These are phyloP conservation scores for Elongisporangium prolatum DNA, from an alignment of 352 stramenopile genomes.

Conservation along the genomic window DNA sequence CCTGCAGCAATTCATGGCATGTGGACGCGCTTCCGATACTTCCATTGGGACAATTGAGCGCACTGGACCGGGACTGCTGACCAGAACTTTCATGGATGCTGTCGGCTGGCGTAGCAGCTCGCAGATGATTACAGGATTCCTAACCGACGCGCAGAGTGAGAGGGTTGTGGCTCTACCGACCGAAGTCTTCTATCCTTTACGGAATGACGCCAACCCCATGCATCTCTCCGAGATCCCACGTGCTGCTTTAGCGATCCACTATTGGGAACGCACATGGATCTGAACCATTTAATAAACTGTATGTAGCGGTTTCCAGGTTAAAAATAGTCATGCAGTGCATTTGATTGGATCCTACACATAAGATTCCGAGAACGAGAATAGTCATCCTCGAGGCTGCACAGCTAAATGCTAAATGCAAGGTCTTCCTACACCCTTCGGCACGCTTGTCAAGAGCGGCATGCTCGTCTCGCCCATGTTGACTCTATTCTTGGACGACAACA, in stretches of 20 bases:
- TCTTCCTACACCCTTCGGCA: too few relatives aligned
- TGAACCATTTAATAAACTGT: too few relatives aligned
- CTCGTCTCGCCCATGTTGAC: too few relatives aligned
- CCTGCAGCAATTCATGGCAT: background rate
- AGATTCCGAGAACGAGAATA: too few relatives aligned
- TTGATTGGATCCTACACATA: too few relatives aligned
- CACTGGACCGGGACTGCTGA: constrained; percentile 50
- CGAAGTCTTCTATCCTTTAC: constrained; percentile 33
- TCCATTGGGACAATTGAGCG: constrained; percentile 41
- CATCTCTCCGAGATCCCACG: constrained; percentile 1
- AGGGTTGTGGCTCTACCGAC: constrained; percentile 25
- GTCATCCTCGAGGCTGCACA: too few relatives aligned
- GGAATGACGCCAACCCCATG: constrained; percentile 16
- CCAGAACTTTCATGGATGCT: constrained; percentile 40
- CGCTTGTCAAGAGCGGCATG: too few relatives aligned
- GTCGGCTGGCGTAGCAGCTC: constrained; percentile 21
- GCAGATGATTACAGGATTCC: constrained; percentile 14
- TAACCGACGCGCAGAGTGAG: constrained; percentile 11
- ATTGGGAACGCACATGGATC: constrained; percentile 42
- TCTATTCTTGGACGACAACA: too few relatives aligned
- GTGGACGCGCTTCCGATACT: background rate
- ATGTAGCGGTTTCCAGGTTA: too few relatives aligned
- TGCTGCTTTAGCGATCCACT: constrained; percentile 33
- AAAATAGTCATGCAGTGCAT: too few relatives aligned
- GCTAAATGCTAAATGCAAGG: too few relatives aligned